phyloP scores from a whole-genome alignment of 75 land plant genomes.

The Picea glauca region DNA sequence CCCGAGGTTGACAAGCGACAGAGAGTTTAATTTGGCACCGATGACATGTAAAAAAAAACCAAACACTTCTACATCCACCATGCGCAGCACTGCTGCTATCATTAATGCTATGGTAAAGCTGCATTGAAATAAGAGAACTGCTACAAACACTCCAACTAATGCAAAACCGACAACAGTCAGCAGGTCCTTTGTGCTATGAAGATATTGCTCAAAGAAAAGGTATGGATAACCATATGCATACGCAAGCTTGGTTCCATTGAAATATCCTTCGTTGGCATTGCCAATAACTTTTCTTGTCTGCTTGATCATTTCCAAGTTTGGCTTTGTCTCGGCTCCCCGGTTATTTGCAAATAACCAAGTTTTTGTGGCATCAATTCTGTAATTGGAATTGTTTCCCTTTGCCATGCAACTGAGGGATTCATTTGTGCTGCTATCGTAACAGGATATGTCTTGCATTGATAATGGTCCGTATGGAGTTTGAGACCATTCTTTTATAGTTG shows the following conservation, averaged over 20 bases:
- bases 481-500: too few species aligned
- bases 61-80: constrained; percentile 45
- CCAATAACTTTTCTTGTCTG: constrained; percentile 22
- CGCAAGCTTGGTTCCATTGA: constrained; percentile 21
- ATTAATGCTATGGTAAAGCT: constrained; percentile 30
- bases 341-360: too few species aligned
- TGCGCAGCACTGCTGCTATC: constrained; percentile 28
- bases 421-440: too few species aligned
- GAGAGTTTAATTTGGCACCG: constrained; percentile 42
- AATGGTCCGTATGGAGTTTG: too few species aligned
- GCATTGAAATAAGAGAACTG: constrained; percentile 47
- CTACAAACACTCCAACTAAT: constrained; percentile 39
- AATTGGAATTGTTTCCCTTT: too few species aligned
- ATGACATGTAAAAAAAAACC: constrained; percentile 34
- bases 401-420: too few species aligned
- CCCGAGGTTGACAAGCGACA: constrained; percentile 51
- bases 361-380: too few species aligned
- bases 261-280: constrained; percentile 16
- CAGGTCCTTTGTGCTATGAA: constrained; percentile 36
- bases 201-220: constrained; percentile 41
- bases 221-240: constrained; percentile 43
- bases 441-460: too few species aligned
- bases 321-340: too few species aligned
- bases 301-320: constrained; percentile 33
- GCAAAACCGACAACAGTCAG: constrained; percentile 35